Conservation (phyloP, 2,329 filamentous ascomycete genomes). For the Malbranchea zuffiana region DNA sequence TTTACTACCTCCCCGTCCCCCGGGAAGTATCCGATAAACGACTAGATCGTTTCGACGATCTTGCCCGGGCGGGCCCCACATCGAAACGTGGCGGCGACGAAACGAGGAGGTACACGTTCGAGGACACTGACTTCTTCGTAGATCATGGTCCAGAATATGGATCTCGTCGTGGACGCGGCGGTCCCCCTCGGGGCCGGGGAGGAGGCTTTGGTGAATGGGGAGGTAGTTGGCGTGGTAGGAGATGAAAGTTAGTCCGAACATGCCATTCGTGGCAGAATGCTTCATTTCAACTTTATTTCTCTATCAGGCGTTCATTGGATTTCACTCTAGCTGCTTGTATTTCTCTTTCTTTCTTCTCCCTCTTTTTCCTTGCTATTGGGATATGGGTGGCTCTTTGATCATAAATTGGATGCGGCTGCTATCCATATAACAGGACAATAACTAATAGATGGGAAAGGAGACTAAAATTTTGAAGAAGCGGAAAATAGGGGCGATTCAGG, state of each 20-base stretch:
- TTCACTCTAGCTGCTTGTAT: no score
- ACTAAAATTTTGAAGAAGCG: no score
- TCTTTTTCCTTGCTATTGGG: no score
- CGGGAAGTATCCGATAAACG: constrained; percentile 54
- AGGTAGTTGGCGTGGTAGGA: constrained; percentile 15
- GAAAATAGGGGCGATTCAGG: no score
- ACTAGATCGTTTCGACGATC: constrained; percentile 46
- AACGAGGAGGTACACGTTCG: constrained; percentile 63
- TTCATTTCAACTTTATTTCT: no score
- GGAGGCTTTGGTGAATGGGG: constrained; percentile 19
- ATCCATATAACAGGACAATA: no score
- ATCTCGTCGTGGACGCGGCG: constrained; percentile 30
- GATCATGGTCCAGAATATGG: constrained; percentile 59
- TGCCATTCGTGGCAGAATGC: no score
- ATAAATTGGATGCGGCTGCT: no score
- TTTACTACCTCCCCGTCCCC: constrained; percentile 57
- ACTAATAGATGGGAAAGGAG: no score
- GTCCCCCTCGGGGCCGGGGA: constrained; percentile 24
- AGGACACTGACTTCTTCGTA: constrained; percentile 54
- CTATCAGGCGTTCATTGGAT: no score
- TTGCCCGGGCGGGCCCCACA: constrained; percentile 30
- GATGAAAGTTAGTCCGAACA: constrained; percentile 11
- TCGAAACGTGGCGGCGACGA: constrained; percentile 38
- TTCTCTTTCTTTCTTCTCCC: no score
- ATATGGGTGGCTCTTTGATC: no score